Conservation (phyloP, 2,329 filamentous ascomycete genomes). For the Microcyclosporella mali region DNA sequence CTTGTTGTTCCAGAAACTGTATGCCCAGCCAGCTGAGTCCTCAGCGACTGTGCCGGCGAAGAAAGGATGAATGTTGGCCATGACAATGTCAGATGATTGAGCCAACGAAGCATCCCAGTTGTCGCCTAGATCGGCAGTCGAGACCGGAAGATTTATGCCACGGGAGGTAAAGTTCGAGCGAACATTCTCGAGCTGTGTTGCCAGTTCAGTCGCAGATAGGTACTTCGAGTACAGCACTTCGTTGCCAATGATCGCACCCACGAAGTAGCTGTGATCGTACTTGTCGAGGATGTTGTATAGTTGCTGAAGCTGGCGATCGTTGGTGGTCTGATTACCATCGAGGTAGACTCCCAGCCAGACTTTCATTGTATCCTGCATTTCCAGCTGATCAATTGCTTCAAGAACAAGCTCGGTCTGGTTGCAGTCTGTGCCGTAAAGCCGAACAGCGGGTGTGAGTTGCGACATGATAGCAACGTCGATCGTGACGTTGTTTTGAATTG, state of each 20-base stretch:
- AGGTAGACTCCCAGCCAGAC: constrained; percentile 95
- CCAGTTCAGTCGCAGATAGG: constrained; percentile 60
- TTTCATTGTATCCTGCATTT: constrained; percentile 67
- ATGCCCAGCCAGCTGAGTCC: constrained; percentile 73
- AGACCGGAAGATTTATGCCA: constrained; percentile 66
- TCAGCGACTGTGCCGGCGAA: constrained; percentile 71
- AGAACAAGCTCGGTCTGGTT: constrained; percentile 95
- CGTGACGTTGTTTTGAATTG: constrained; percentile 91
- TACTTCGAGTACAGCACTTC: constrained; percentile 59
- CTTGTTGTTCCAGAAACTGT: constrained; percentile 68
- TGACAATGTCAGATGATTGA: constrained; percentile 71
- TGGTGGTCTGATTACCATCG: constrained; percentile 75
- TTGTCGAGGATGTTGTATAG: constrained; percentile 77
- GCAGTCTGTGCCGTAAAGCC: constrained; percentile 92
- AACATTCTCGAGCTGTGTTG: constrained; percentile 59
- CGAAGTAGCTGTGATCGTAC: constrained; percentile 50
- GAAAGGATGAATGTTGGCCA: constrained; percentile 97
- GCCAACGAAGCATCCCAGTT: constrained; percentile 73
- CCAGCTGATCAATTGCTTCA: constrained; percentile 68
- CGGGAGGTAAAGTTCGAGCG: constrained; percentile 64
- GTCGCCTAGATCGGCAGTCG: constrained; percentile 82
- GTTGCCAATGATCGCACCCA: constrained; percentile 58
- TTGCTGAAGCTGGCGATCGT: constrained; percentile 70
- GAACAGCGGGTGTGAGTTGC: constrained; percentile 79
- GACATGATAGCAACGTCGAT: constrained; percentile 84